These are phyloP conservation scores for Diaporthe sp. DNA, from an alignment of 2,329 filamentous ascomycete species.

Conservation along the genomic window DNA sequence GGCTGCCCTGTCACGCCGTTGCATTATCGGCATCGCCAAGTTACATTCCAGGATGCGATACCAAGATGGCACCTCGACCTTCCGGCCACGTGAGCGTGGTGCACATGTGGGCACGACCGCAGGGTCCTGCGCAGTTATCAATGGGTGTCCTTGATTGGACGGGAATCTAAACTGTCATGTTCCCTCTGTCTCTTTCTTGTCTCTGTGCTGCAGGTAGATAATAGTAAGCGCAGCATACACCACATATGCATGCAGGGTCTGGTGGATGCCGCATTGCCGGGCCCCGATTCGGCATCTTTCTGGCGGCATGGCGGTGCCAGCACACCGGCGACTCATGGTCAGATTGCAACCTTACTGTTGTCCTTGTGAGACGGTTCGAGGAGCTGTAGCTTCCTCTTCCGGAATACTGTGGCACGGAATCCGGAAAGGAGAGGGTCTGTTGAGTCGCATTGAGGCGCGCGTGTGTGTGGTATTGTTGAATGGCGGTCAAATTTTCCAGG, in stretches of 20 bases:
- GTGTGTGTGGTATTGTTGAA: conserved; percentile 19
- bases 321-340: conserved; percentile 19
- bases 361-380: conserved; percentile 3
- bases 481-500: conserved; percentile 17
- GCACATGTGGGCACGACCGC: conserved; percentile 26
- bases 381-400: conserved; percentile 10
- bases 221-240: conserved; percentile 3
- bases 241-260: conserved; percentile 25
- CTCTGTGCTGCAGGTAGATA: background rate
- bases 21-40: background rate
- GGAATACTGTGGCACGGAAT: background rate
- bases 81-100: conserved; percentile 16
- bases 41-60: background rate
- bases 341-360: conserved; percentile 18
- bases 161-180: background rate
- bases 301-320: conserved; percentile 8
- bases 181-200: background rate
- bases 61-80: background rate
- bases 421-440: background rate
- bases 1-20: background rate
- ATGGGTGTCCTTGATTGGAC: background rate
- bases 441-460: background rate
- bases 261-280: conserved; percentile 24
- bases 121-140: conserved; percentile 14
- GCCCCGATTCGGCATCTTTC: conserved; percentile 2